Percentiles rank a stretch among this genome's conserved stretches.
Evolutionary conservation across 345 rosid genomes (phyloP).

Genomic region (Passiflora organensis): DNA sequence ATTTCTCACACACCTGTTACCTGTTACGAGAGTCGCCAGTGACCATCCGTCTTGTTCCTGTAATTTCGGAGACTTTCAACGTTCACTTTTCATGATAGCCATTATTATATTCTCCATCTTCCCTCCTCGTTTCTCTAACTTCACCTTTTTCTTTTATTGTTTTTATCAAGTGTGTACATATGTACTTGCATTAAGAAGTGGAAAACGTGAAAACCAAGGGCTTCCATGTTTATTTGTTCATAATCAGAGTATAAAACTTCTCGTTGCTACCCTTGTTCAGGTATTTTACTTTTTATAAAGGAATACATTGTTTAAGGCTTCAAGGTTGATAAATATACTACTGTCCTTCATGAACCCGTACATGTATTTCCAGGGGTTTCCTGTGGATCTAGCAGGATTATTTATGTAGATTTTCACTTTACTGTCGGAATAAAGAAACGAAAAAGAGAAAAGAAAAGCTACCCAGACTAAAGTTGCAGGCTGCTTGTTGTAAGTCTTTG

Average conservation of each 20-base stretch:
- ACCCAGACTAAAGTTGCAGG: too few relatives aligned
- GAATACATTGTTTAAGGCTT: too few relatives aligned
- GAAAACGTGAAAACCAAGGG: not conserved
- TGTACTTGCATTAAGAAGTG: too few relatives aligned
- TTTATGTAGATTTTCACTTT: not conserved
- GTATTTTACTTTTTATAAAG: too few relatives aligned
- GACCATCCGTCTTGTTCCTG: slow-evolving; percentile 18
- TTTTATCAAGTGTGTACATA: too few relatives aligned
- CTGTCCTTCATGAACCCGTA: too few relatives aligned
- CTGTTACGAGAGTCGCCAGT: not conserved
- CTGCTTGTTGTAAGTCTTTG: too few relatives aligned
- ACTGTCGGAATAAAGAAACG: not conserved
- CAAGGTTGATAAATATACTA: too few relatives aligned
- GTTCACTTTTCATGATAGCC: slow-evolving; percentile 7
- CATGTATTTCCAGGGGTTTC: too few relatives aligned
- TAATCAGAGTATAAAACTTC: not conserved
- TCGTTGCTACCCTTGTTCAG: too few relatives aligned
- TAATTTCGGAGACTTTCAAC: slow-evolving; percentile 26
- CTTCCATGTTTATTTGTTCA: slow-evolving; percentile 1
- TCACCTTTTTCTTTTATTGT: too few relatives aligned
- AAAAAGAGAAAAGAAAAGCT: not conserved
- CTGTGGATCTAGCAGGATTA: not conserved
- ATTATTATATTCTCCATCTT: slow-evolving; percentile 1
- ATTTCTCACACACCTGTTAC: not conserved
- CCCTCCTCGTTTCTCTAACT: not conserved